These are phyloP conservation scores for Alloteropsis angusta DNA, from an alignment of 202 grass and related monocot species.

Conservation along the genomic window DNA sequence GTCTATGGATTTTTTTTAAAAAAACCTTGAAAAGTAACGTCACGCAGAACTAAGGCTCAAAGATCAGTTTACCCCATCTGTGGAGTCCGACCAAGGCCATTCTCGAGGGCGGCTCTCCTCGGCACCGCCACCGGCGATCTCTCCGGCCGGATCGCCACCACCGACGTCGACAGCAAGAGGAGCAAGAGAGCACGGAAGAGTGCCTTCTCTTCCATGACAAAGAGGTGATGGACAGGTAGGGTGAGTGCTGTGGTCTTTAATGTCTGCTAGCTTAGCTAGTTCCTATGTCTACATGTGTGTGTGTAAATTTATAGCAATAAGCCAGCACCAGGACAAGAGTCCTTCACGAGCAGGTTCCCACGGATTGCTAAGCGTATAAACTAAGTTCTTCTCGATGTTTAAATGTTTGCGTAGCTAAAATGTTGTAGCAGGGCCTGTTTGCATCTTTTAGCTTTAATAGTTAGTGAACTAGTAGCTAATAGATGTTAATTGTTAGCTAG, in stretches of 20 bases:
- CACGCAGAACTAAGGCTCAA: neutral
- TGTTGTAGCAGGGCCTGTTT: no score
- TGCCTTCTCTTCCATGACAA: neutral
- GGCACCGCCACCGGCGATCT: neutral
- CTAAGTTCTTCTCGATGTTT: neutral
- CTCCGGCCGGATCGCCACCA: neutral
- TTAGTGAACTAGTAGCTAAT: no score
- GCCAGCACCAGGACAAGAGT: neutral
- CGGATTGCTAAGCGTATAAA: neutral
- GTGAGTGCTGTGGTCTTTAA: neutral
- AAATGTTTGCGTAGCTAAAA: neutral
- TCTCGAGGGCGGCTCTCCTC: constrained; percentile 27
- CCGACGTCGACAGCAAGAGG: neutral
- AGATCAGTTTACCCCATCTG: constrained; percentile 64
- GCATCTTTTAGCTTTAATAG: no score
- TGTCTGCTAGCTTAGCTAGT: neutral
- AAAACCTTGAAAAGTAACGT: neutral
- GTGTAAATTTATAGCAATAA: neutral
- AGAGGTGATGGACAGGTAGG: neutral
- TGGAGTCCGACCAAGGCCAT: constrained; percentile 54
- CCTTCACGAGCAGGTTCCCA: neutral
- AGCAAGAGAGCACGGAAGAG: neutral
- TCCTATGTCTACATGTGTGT: neutral
- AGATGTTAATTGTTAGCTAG: no score
- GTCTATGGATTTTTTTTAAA: neutral